Percentiles rank a stretch among this genome's conserved stretches.
These are phyloP conservation scores for Henningerozyma blattae DNA, from an alignment of 805 yeast genomes.

Conservation along the genomic window DNA sequence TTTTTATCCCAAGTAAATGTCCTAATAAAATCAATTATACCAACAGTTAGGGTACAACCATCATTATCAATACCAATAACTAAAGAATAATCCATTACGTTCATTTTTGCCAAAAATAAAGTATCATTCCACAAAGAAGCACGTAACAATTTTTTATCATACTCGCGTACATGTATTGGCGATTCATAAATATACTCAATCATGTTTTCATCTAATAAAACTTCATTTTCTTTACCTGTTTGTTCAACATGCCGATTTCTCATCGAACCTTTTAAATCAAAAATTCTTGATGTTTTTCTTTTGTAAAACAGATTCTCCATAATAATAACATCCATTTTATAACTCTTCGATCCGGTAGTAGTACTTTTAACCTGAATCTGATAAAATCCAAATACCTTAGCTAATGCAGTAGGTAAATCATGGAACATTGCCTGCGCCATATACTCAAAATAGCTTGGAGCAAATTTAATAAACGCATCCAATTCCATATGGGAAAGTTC, in stretches of 20 bases:
- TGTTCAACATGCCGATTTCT: slow-evolving; percentile 92
- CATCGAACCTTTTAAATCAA: slow-evolving; percentile 97
- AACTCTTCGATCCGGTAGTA: slow-evolving; percentile 51
- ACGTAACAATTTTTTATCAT: slow-evolving; percentile 71
- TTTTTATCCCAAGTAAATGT: slow-evolving; percentile 99
- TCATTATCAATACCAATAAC: slow-evolving; percentile 81
- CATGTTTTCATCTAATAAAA: slow-evolving; percentile 92
- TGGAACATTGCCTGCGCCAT: slow-evolving; percentile 92
- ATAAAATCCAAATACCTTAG: slow-evolving; percentile 90
- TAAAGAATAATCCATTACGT: slow-evolving; percentile 95
- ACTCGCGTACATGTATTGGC: slow-evolving; percentile 87
- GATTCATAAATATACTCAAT: slow-evolving; percentile 94
- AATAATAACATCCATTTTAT: slow-evolving; percentile 81
- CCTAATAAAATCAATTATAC: slow-evolving; percentile 86
- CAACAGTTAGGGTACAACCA: slow-evolving; percentile 67
- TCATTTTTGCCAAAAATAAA: slow-evolving; percentile 86
- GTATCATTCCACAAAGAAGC: slow-evolving; percentile 96
- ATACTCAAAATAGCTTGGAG: slow-evolving; percentile 93
- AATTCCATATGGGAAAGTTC: slow-evolving; percentile 80
- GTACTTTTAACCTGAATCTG: slow-evolving; percentile 83
- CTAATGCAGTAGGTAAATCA: slow-evolving; percentile 87
- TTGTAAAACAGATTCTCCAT: slow-evolving; percentile 94
- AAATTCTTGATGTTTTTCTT: slow-evolving; percentile 68
- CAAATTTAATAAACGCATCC: slow-evolving; percentile 89
- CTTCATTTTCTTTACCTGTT: slow-evolving; percentile 93